phyloP scores from a whole-genome alignment of 192 early-diverging fungal species.

The Obelidium mucronatum region DNA sequence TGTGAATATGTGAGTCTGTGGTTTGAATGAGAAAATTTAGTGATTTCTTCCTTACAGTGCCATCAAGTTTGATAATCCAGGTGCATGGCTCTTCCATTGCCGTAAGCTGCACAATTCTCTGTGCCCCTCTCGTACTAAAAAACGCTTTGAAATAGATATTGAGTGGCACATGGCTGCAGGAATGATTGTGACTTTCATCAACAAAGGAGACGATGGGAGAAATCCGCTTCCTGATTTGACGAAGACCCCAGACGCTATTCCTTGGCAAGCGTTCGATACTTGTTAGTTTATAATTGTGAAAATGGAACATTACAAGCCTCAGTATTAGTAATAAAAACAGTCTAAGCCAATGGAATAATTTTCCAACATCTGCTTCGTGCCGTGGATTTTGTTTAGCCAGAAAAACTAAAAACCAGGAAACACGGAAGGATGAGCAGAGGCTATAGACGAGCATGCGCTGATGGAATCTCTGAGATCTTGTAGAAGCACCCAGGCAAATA shows the following conservation, averaged over 20 bases:
- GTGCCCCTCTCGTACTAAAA: constrained; percentile 13
- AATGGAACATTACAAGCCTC: no score
- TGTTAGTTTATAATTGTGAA: no score
- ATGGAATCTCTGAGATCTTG: no score
- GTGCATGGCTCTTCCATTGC: constrained; percentile 81
- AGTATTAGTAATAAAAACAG: no score
- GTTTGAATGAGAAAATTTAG: neutral
- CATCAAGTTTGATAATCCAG: constrained; percentile 68
- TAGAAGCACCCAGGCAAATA: no score
- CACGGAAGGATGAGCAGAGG: no score
- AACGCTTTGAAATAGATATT: no score
- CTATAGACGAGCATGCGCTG: no score
- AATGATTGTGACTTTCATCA: constrained; percentile 71
- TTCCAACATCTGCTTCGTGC: no score
- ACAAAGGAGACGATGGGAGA: constrained; percentile 9
- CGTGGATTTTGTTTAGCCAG: no score
- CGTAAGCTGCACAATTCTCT: neutral
- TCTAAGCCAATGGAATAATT: no score
- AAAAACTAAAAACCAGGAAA: no score
- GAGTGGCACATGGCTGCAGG: constrained; percentile 78
- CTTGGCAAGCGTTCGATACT: neutral
- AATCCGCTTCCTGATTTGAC: neutral
- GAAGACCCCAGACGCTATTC: neutral
- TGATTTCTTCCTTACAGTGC: neutral
- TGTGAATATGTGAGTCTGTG: neutral